phyloP scores from a whole-genome alignment of 2,329 filamentous ascomycete species.

The Aspergillus carbonarius region DNA sequence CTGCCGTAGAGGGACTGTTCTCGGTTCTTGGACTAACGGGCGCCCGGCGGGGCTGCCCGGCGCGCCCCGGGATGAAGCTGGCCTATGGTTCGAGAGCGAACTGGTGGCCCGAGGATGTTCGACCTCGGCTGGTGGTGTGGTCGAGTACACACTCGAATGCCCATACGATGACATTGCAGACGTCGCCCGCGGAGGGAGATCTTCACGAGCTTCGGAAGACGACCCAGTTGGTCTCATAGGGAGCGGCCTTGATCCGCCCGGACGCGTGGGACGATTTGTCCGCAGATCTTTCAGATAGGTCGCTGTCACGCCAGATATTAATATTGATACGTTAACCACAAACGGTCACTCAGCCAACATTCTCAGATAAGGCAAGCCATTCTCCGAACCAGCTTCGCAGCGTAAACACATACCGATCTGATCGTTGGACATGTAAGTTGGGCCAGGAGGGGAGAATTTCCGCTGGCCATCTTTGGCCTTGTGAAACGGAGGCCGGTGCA shows the following conservation, averaged over 20 bases:
- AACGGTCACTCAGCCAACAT: constrained; percentile 20
- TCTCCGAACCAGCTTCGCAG: constrained; percentile 15
- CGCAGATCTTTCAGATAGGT: constrained; percentile 61
- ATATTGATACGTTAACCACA: constrained; percentile 6
- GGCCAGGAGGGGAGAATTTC: constrained; percentile 49
- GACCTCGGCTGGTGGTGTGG: constrained; percentile 20
- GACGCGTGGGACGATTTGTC: constrained; percentile 56
- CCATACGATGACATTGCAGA: constrained; percentile 44
- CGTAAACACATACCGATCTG: constrained; percentile 46
- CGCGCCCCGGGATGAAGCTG: constrained; percentile 31
- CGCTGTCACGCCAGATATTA: constrained; percentile 41
- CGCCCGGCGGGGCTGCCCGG: constrained; percentile 33
- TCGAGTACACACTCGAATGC: constrained; percentile 19
- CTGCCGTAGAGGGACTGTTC: constrained; percentile 31
- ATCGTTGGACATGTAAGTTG: constrained; percentile 47
- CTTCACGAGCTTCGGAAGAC: constrained; percentile 24
- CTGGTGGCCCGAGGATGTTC: constrained; percentile 39
- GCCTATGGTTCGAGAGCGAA: constrained; percentile 41
- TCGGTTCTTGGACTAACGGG: constrained; percentile 41
- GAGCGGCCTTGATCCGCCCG: constrained; percentile 60
- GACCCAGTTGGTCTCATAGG: constrained; percentile 49
- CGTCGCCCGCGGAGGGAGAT: constrained; percentile 41
- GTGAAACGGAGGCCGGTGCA: constrained; percentile 36
- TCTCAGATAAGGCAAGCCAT: constrained; percentile 18
- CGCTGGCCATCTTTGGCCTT: constrained; percentile 36